A percentile compares a stretch with the other conserved stretches of the same genome.
Evolutionary conservation across 2,329 filamentous ascomycete genomes (phyloP).

Genomic region (Nigrospora osmanthi): DNA sequence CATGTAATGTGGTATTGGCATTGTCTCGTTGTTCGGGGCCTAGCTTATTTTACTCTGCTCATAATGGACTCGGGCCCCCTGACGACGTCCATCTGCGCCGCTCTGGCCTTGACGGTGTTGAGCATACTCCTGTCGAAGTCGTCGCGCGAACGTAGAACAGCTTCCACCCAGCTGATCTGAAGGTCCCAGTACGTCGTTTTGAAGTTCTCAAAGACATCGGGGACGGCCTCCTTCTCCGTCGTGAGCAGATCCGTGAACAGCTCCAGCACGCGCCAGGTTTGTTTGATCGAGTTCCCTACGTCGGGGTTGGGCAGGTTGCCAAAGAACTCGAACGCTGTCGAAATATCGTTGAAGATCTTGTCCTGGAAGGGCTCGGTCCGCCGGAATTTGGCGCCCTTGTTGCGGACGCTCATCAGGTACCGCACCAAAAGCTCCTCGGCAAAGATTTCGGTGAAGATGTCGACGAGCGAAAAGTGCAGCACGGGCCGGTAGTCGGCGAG

Average conservation of each 20-base stretch:
- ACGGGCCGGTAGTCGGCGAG: slow-evolving; percentile 78
- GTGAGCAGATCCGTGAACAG: slow-evolving; percentile 74
- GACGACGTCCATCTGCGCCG: slow-evolving; percentile 76
- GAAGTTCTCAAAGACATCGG: slow-evolving; percentile 74
- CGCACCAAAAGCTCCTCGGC: slow-evolving; percentile 82
- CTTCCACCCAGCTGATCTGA: slow-evolving; percentile 92
- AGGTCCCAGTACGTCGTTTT: slow-evolving; percentile 89
- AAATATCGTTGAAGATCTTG: slow-evolving; percentile 88
- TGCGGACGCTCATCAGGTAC: slow-evolving; percentile 79
- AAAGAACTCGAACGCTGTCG: slow-evolving; percentile 88
- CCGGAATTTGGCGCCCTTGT: slow-evolving; percentile 84
- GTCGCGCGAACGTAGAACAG: slow-evolving; percentile 76
- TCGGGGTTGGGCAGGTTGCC: slow-evolving; percentile 61
- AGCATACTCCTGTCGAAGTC: slow-evolving; percentile 92
- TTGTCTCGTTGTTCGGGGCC: not conserved
- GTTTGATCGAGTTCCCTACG: slow-evolving; percentile 67
- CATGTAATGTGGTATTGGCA: not conserved
- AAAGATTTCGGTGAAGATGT: slow-evolving; percentile 90
- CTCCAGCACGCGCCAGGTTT: slow-evolving; percentile 88
- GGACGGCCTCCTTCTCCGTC: slow-evolving; percentile 63
- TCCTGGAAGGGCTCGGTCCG: slow-evolving; percentile 81
- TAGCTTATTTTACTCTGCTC: slow-evolving; percentile 70
- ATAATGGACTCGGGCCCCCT: slow-evolving; percentile 87
- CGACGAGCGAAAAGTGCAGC: slow-evolving; percentile 77
- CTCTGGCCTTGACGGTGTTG: slow-evolving; percentile 77